Evolutionary conservation across 2,329 filamentous ascomycete genomes (phyloP), one percentile per base, ranked within the genome.

Genomic region (Cladosporium oxysporum): DNA sequence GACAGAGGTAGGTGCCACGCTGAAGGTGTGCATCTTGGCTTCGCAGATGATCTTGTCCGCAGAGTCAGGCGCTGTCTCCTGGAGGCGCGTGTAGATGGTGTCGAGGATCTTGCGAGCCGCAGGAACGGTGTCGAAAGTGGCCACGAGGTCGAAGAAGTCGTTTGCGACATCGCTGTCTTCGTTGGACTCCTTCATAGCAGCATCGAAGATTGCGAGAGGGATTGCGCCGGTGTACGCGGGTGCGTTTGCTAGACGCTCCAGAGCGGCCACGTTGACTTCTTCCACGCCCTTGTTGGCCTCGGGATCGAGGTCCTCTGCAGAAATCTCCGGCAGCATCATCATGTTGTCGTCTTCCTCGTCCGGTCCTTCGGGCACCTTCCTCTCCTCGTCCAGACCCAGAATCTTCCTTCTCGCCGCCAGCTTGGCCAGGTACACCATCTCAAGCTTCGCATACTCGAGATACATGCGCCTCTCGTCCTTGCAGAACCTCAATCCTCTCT

Each of bases 201-300:
- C 88, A 73, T 97, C 92, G 74, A 97, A 97, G 58, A 99, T 91
- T 47, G 94, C 93, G 65, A 93, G 86, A 1, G 95, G 93, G 71
- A 99, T 97, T 18, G 92, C 95, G n/a, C 95, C 95, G 67, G 91
- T 91, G 69, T 97, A 84, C 11, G 92, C 92, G 4, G 94, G 93
- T 58, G 93, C 94, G 66, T 84, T 82, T 44, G 85, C 85, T 18
- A 91, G 79, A 68, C 87, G 88, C 73, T 90, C 83, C 69, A 96
- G 81, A 63, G 83, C 83, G 71, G 81, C 78, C 68, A 82, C 70
- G 72, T 87, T 80, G 64, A 84, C 79, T 65, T 79, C 74, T 62
- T 79, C 77, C 64, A 78, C 84, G 77, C 84, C 76, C 75, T 84
- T 80, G 69, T 81, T 64, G 50, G 80, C 79, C 79, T 72, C 86